Evolutionary conservation across 129 eudicot species (phyloP), one percentile per base, ranked within the genome.

Genomic region (Tagetes erecta): DNA sequence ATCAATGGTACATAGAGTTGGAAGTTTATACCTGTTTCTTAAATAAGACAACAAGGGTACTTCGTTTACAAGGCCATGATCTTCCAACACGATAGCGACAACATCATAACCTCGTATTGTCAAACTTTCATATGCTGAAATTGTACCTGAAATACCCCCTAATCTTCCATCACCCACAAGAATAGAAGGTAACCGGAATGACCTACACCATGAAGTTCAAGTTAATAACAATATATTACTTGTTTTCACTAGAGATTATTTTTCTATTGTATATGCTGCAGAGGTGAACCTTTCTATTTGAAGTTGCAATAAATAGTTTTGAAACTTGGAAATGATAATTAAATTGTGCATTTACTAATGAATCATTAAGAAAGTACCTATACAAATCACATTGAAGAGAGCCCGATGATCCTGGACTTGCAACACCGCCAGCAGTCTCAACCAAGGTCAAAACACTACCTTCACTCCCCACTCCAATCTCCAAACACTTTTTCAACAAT

Each of bases 341-440:
- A 20, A 20, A 20, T 20, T 20, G 27, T 20, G 27, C 27, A 20
- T 20, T 20, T 20, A 20, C 27, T 20, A 20, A 20, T 20, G 27
- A 20, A 20, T 20, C 27, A 20, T 20, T 20, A 20, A 20, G 27
- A 20, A 20, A 20, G 27, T 20, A 91, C 99, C 99, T 55, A 56
- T 91, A 95, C 72, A 95, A 76, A 75, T 95, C 97, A 50, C 99
- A 91, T 45, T 95, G 99, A 78, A 95, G 99, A 6, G 97, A 80
- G 13, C 99, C 97, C 6, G 97, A 85, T 0, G 97, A 94, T 3
- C 92, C 99, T 0, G 99, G 97, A 79, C 99, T 95, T 0, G 99
- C 97, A 78, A 95, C 97, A 58, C 99, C 99, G 56, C 99, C 97
- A 3, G 99, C 96, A 69, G 99, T 95, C 83, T 95, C 99, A 63